phyloP scores from a whole-genome alignment of 305 asterid genomes.

The Solanum hybrid region DNA sequence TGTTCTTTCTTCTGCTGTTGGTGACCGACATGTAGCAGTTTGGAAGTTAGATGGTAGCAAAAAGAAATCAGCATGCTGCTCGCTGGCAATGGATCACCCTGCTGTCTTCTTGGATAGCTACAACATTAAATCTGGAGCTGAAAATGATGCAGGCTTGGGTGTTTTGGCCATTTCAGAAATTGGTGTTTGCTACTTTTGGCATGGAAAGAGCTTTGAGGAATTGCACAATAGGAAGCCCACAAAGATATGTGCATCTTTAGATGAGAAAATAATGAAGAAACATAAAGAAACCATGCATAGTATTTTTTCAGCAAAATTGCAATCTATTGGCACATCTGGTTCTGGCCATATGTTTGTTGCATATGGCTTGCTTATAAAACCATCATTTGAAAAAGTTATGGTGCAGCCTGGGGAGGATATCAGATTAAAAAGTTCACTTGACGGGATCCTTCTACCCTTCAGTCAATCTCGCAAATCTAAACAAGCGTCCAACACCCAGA shows the following conservation, averaged over 20 bases:
- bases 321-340: slow-evolving; percentile 34
- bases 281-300: slow-evolving; percentile 47
- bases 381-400: slow-evolving; percentile 61
- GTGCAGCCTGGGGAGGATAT: slow-evolving; percentile 65
- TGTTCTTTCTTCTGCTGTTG: slow-evolving; percentile 68
- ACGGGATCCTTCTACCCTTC: slow-evolving; percentile 66
- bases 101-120: slow-evolving; percentile 73
- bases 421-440: slow-evolving; percentile 42
- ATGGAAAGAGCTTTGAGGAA: slow-evolving; percentile 54
- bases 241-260: slow-evolving; percentile 46
- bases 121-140: slow-evolving; percentile 21
- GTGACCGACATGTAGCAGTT: slow-evolving; percentile 69
- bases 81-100: slow-evolving; percentile 87
- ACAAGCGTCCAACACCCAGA: slow-evolving; percentile 29
- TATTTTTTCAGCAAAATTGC: slow-evolving; percentile 78
- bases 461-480: slow-evolving; percentile 47
- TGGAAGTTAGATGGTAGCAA: slow-evolving; percentile 78
- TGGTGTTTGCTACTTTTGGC: slow-evolving; percentile 90
- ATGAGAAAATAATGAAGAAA: slow-evolving; percentile 41
- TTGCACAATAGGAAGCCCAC: slow-evolving; percentile 59
- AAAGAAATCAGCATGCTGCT: slow-evolving; percentile 47
- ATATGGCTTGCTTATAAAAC: slow-evolving; percentile 71
- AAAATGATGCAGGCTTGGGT: slow-evolving; percentile 44
- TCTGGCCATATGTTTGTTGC: slow-evolving; percentile 62
- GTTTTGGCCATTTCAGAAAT: slow-evolving; percentile 80